A percentile compares a stretch with the other conserved stretches of the same genome.
Evolutionary conservation across 2,329 filamentous ascomycete species (phyloP).

Genomic region (Alternaria arbusti): DNA sequence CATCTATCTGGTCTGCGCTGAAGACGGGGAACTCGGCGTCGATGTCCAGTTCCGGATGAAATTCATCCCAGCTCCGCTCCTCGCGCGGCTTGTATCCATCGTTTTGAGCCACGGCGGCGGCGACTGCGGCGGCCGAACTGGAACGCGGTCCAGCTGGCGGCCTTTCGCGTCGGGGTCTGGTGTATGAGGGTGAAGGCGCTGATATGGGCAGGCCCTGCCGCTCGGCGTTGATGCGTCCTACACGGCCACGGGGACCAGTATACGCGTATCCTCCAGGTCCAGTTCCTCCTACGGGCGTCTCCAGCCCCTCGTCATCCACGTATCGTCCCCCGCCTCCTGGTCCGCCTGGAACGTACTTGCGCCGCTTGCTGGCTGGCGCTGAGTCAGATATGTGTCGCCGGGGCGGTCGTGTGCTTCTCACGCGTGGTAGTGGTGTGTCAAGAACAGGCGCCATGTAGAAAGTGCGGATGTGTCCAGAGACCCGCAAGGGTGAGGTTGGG

Average conservation of each 20-base stretch:
- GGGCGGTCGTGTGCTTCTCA: slow-evolving; percentile 43
- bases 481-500: slow-evolving; percentile 32
- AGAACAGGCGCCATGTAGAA: slow-evolving; percentile 45
- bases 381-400: slow-evolving; percentile 46
- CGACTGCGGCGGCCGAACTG: slow-evolving; percentile 85
- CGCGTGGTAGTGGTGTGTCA: slow-evolving; percentile 46
- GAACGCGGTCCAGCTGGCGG: slow-evolving; percentile 68
- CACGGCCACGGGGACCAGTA: slow-evolving; percentile 60
- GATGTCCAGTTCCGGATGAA: slow-evolving; percentile 93
- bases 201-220: slow-evolving; percentile 50
- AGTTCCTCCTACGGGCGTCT: slow-evolving; percentile 62
- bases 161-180: slow-evolving; percentile 47
- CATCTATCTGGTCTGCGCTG: slow-evolving; percentile 84
- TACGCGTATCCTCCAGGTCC: slow-evolving; percentile 58
- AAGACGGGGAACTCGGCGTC: slow-evolving; percentile 80
- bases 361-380: slow-evolving; percentile 54
- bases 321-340: slow-evolving; percentile 86
- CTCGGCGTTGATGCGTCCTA: slow-evolving; percentile 58
- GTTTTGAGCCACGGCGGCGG: slow-evolving; percentile 84
- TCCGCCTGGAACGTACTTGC: slow-evolving; percentile 80
- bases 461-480: slow-evolving; percentile 31
- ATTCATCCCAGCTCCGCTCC: slow-evolving; percentile 96
- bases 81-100: slow-evolving; percentile 98
- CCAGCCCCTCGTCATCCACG: slow-evolving; percentile 72
- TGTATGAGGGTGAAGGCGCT: slow-evolving; percentile 55